These are phyloP conservation scores for Trichophaea hybrida DNA, from an alignment of 2,329 filamentous ascomycete species.

Conservation along the genomic window DNA sequence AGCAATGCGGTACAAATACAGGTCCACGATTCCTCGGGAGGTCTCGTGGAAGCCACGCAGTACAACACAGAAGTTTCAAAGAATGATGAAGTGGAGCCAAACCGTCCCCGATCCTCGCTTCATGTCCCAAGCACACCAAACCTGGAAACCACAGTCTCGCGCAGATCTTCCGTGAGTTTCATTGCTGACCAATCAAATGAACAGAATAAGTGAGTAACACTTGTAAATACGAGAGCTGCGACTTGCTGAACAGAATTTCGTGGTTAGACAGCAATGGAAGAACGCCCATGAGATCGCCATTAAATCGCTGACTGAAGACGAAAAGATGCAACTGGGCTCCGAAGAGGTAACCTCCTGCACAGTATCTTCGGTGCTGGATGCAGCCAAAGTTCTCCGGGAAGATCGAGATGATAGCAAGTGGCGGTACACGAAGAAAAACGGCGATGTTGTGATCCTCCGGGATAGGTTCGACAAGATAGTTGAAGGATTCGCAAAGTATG, in stretches of 20 bases:
- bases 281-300: neutral
- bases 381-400: neutral
- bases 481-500: neutral
- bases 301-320: neutral
- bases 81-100: neutral
- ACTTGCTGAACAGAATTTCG: neutral
- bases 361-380: neutral
- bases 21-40: neutral
- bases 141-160: neutral
- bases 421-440: neutral
- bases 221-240: neutral
- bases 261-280: neutral
- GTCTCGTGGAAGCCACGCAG: neutral
- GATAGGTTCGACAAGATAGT: conserved; percentile 2
- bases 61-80: neutral
- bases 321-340: neutral
- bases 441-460: neutral
- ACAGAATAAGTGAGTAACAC: neutral
- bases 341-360: neutral
- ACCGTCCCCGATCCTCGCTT: neutral
- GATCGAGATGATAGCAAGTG: neutral
- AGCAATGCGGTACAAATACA: neutral
- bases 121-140: neutral
- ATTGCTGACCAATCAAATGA: neutral
- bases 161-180: neutral